Percentiles rank a stretch among this genome's conserved stretches.
Conservation (phyloP, 768 basidiomycete genomes). For the Phaeolepiota aurea region DNA sequence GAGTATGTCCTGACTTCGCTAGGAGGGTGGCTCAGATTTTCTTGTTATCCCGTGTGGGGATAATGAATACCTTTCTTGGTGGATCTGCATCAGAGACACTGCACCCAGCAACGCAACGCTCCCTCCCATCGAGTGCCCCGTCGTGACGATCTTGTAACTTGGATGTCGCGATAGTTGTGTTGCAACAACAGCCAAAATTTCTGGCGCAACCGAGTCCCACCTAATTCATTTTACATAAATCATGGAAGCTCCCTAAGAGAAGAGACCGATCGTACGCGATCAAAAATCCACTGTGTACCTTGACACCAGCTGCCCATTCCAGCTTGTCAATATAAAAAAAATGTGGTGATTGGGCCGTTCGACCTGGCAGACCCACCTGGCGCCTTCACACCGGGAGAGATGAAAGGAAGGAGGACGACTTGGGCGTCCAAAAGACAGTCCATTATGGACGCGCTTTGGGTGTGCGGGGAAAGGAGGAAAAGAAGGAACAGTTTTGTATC, state of each 20-base stretch:
- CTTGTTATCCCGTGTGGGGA: no score
- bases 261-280: conserved; percentile 26
- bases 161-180: conserved; percentile 25
- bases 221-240: conserved; percentile 15
- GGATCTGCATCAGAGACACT: conserved; percentile 32
- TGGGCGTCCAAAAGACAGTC: conserved; percentile 35
- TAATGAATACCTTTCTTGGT: conserved; percentile 25
- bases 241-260: not conserved
- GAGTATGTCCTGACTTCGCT: conserved; percentile 36
- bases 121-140: conserved; percentile 50
- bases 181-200: conserved; percentile 27
- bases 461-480: not conserved
- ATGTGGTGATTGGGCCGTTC: no score
- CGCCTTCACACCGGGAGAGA: conserved; percentile 33
- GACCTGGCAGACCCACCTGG: conserved; percentile 22
- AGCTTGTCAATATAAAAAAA: not conserved
- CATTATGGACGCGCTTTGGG: conserved; percentile 27
- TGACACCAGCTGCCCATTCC: conserved; percentile 22
- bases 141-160: conserved; percentile 31
- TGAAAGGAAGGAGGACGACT: conserved; percentile 32
- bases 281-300: conserved; percentile 45
- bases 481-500: no score
- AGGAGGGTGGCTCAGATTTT: not conserved
- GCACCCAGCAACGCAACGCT: conserved; percentile 41
- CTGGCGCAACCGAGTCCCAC: conserved; percentile 39